Evolutionary conservation across 805 yeast species (phyloP).

Genomic region (Pichia phayaonensis): DNA sequence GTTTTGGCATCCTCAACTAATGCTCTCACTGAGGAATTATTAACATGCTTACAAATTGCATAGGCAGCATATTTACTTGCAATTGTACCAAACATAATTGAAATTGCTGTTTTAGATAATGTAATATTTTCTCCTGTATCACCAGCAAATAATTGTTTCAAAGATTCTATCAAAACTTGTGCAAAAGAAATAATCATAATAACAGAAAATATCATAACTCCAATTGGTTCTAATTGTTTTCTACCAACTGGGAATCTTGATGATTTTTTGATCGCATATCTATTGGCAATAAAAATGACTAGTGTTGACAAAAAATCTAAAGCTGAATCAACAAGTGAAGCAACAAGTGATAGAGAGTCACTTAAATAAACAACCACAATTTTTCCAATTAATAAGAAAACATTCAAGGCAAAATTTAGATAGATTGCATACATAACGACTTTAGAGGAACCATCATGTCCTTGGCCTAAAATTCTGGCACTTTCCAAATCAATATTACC

Average conservation of each 20-base stretch:
- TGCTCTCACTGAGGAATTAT: conserved; percentile 66
- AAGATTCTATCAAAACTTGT: conserved; percentile 63
- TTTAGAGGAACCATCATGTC: conserved; percentile 31
- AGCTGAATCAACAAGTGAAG: conserved; percentile 70
- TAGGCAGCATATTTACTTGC: conserved; percentile 53
- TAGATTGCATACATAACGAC: conserved; percentile 51
- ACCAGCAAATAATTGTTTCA: conserved; percentile 34
- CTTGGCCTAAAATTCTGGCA: conserved; percentile 44
- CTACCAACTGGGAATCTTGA: conserved; percentile 60
- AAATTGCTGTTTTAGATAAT: conserved; percentile 42
- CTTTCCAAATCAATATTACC: conserved; percentile 55
- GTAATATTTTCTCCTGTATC: conserved; percentile 34
- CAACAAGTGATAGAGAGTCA: conserved; percentile 65
- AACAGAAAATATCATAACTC: conserved; percentile 65
- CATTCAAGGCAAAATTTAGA: conserved; percentile 55
- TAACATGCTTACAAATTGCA: conserved; percentile 52
- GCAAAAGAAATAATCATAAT: conserved; percentile 63
- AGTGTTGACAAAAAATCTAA: conserved; percentile 69
- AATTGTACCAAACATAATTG: conserved; percentile 59
- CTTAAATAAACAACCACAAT: conserved; percentile 53
- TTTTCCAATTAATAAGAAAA: conserved; percentile 54
- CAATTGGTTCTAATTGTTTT: conserved; percentile 67
- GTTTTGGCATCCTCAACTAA: conserved; percentile 77
- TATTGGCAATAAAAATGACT: conserved; percentile 58
- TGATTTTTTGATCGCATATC: conserved; percentile 33